These are phyloP conservation scores for Tetrapisispora nanseiensis DNA, from an alignment of 805 yeast genomes.

Conservation along the genomic window DNA sequence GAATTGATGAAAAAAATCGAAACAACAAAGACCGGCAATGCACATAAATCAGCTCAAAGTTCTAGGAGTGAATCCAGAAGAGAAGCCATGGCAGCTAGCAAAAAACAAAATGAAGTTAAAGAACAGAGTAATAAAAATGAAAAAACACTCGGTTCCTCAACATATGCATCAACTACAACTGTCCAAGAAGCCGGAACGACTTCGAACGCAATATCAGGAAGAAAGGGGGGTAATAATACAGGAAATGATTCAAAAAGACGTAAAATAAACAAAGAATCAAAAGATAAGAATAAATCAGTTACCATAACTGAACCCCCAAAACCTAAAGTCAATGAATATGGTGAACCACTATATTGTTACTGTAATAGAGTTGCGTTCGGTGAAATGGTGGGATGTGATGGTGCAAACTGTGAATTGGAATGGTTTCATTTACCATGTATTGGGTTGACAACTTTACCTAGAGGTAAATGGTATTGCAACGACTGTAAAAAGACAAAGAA, in stretches of 20 bases:
- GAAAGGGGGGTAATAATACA: not conserved
- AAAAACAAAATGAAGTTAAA: slow-evolving; percentile 22
- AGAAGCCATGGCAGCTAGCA: slow-evolving; percentile 84
- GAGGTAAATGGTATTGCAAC: slow-evolving; percentile 75
- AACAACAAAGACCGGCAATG: slow-evolving; percentile 4
- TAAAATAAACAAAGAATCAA: slow-evolving; percentile 1
- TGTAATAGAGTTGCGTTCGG: slow-evolving; percentile 96
- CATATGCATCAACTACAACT: slow-evolving; percentile 1
- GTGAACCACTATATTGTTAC: slow-evolving; percentile 87
- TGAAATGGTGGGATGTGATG: slow-evolving; percentile 98
- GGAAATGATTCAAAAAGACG: slow-evolving; percentile 5
- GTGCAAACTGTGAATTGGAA: slow-evolving; percentile 80
- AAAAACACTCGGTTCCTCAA: not conserved
- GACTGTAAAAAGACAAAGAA: slow-evolving; percentile 37
- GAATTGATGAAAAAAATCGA: slow-evolving; percentile 29
- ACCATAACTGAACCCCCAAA: not conserved
- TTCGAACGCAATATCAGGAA: not conserved
- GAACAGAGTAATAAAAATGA: slow-evolving; percentile 6
- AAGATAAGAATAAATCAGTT: not conserved
- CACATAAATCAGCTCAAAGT: slow-evolving; percentile 50
- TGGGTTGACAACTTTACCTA: slow-evolving; percentile 77
- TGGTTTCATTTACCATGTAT: slow-evolving; percentile 96
- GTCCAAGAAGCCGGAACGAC: not conserved
- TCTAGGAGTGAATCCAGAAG: slow-evolving; percentile 78
- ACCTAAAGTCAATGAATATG: slow-evolving; percentile 27